These are phyloP conservation scores for Rickenella mellea DNA, from an alignment of 768 basidiomycete genomes.

Conservation along the genomic window DNA sequence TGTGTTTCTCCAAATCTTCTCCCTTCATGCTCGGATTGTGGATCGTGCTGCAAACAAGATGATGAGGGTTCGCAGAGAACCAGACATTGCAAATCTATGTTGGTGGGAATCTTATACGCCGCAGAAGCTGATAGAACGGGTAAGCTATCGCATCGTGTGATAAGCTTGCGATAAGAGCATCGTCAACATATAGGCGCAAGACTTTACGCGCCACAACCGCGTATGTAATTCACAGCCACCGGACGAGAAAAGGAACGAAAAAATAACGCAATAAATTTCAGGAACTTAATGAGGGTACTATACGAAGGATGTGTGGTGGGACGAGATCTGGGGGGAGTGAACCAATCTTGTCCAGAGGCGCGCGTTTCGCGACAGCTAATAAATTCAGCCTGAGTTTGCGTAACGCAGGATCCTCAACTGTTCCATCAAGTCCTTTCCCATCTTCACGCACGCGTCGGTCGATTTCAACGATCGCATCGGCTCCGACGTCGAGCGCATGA, in stretches of 20 bases:
- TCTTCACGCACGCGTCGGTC: constrained; percentile 18
- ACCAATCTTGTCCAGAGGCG: constrained; percentile 64
- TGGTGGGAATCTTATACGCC: too few species aligned
- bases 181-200: too few species aligned
- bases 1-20: neutral
- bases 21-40: neutral
- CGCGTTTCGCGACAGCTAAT: constrained; percentile 68
- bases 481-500: constrained; percentile 50
- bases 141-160: too few species aligned
- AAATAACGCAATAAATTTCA: too few species aligned
- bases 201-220: too few species aligned
- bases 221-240: too few species aligned
- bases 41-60: too few species aligned
- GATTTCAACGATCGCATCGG: constrained; percentile 38
- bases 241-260: too few species aligned
- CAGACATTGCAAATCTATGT: too few species aligned
- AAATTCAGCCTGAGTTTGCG: constrained; percentile 62
- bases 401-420: constrained; percentile 37
- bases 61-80: constrained; percentile 1
- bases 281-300: constrained; percentile 51
- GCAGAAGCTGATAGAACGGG: too few species aligned
- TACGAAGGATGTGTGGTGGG: constrained; percentile 52
- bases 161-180: too few species aligned
- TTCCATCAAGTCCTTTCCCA: constrained; percentile 8
- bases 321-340: constrained; percentile 54